Evolutionary conservation across 2,329 filamentous ascomycete species (phyloP), one percentile per base, ranked within the genome.

Genomic region (Teratosphaeriaceae sp.): DNA sequence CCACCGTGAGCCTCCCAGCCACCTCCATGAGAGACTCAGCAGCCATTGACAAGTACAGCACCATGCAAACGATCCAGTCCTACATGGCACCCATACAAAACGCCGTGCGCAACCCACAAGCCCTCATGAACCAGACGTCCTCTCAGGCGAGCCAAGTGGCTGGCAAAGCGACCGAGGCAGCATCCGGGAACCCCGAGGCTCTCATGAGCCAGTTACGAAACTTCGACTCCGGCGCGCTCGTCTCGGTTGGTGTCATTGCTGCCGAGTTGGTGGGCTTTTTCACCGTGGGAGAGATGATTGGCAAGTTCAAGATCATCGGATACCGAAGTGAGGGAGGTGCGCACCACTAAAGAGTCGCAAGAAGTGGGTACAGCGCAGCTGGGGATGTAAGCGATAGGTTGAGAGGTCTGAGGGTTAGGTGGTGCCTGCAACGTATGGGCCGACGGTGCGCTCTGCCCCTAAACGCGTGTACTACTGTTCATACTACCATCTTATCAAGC

Each of bases 181-280:
- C 21, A n/a, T n/a, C n/a, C 53, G 70, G 76, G 60, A 73, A 79
- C 54, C 75, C 82, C 45, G 65, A 71, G 58, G 64, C 65, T 50
- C 58, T 78, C 53, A 61, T 84, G 52, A 68, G 71, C 56, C 71
- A 72, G 54, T 65, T 85, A 61, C 80, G 85, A 64, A 85, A 80
- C 71, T 59, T 92, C 59, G 84, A 79, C 67, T 73, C 70, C 54
- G 75, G 80, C 56, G 83, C 94, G 68, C 65, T 90, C 56, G 76
- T 78, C 43, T 70, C 84, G 42, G 84, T 77, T 47, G 86, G 85
- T 57, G 85, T 98, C 47, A 73, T 96, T 49, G 70, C 76, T 37
- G 89, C 89, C 44, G 90, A 98, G 73, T 78, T 88, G 39, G 71
- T 98, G 55, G 92, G 92, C 49, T 98, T 98, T 79, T 98, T 97